phyloP scores from a whole-genome alignment of 352 stramenopile species.

The Blastocystis sp. region DNA sequence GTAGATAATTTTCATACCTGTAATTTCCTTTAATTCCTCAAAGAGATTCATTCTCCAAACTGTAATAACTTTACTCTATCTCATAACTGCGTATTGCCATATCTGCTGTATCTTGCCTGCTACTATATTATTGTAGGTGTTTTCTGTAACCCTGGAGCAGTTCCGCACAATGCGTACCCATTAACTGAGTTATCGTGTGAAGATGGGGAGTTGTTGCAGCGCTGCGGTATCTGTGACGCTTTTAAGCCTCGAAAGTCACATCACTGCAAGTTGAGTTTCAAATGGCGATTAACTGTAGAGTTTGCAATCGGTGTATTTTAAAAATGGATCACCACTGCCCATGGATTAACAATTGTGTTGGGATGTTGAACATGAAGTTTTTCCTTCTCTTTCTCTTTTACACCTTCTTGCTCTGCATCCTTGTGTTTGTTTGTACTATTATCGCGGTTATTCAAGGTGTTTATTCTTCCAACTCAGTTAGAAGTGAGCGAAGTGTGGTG shows the following conservation, averaged over 20 bases:
- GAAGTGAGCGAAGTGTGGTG: neutral
- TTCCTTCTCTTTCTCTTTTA: conserved; percentile 54
- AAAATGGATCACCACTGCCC: conserved; percentile 66
- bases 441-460: neutral
- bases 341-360: conserved; percentile 61
- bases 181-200: neutral
- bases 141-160: conserved; percentile 31
- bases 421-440: neutral
- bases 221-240: conserved; percentile 33
- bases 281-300: neutral
- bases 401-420: neutral
- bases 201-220: neutral
- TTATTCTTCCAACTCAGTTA: neutral
- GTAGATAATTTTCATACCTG: neutral
- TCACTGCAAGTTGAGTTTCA: conserved; percentile 9
- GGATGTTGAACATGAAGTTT: conserved; percentile 55
- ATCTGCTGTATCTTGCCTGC: neutral
- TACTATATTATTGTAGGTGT: neutral
- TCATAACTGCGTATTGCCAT: neutral
- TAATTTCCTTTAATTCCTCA: neutral
- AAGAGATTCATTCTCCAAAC: neutral
- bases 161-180: conserved; percentile 17
- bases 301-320: conserved; percentile 64
- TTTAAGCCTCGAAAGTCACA: conserved; percentile 20
- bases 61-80: neutral